Evolutionary conservation across 352 stramenopile genomes (phyloP), one percentile per base, ranked within the genome.

Genomic region (Hyaloperonospora arabidopsidis): DNA sequence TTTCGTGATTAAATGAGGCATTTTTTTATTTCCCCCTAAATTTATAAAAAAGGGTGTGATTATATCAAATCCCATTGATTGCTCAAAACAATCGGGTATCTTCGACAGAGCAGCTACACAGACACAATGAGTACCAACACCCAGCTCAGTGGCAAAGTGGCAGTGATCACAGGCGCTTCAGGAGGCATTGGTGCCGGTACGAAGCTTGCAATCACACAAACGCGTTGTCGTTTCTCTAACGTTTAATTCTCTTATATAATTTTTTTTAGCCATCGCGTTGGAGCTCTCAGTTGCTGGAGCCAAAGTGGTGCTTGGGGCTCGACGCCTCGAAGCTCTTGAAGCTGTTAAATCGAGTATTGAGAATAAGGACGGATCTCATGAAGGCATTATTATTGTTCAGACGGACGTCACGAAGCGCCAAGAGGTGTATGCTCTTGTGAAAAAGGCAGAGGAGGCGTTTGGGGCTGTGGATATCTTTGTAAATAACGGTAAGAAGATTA

Each of bases 381-480:
- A 57, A n/a, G 48, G 29, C 8, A 59, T 89, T 10, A 12, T 83
- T 5, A 63, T 85, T 21, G 60, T 73, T 2, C 45, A 70, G 53
- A 84, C 72, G 0, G 83, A 91, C 29, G 80, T 91, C 14, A 92
- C 81, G 17, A 82, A 82, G 45, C 76, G 78, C 11, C 54, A 81
- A 32, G 68, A 89, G 25, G 52, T 92, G 35, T 72, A 88, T 43
- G 67, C 62, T 17, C 70, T 92, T 1, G 79, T 91, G 22, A 51
- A 56, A 17, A 74, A 65, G 54, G 77, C 79, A 19, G 81, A 84
- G 45, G 66, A 76, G 19, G 49, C 40, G 6, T 84, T 95, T 34
- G 82, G 80, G 5, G 64, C 74, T 5, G 67, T 96, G 18, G 84
- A 96, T 54, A 94, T 95, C 47, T 70, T 97, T 38, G 78, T 97